Conservation (phyloP, 2,329 filamentous ascomycete genomes). For the Colletotrichum limetticola region DNA sequence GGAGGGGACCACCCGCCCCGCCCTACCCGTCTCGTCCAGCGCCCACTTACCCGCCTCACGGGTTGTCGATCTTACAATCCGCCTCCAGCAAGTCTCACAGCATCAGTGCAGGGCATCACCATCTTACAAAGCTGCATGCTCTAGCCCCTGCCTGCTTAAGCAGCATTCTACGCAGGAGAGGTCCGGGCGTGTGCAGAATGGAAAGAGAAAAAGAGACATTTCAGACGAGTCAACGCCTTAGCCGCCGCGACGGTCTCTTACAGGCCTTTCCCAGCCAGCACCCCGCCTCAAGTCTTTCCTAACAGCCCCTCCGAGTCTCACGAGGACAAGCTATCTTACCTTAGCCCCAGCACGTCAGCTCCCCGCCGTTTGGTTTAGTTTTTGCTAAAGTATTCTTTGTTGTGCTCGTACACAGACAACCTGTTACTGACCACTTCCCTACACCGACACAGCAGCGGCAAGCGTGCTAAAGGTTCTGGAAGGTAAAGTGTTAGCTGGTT, state of each 20-base stretch:
- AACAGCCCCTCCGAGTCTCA: background rate
- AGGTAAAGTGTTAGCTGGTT: too few relatives aligned
- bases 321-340: background rate
- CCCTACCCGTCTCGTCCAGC: slow-evolving; percentile 25
- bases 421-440: slow-evolving; percentile 5
- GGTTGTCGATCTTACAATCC: slow-evolving; percentile 7
- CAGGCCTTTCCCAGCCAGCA: slow-evolving; percentile 3
- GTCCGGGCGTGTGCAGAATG: background rate
- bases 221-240: slow-evolving; percentile 31
- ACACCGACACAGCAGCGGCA: slow-evolving; percentile 18
- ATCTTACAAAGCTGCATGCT: background rate
- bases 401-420: background rate
- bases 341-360: background rate
- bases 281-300: background rate
- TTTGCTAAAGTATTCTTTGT: background rate
- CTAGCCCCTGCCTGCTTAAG: too few relatives aligned
- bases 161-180: background rate
- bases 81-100: background rate
- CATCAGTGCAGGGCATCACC: background rate
- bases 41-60: slow-evolving; percentile 19
- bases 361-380: background rate
- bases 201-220: background rate
- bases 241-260: slow-evolving; percentile 12
- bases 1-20: slow-evolving; percentile 1
- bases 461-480: too few relatives aligned